Evolutionary conservation across 2,329 filamentous ascomycete genomes (phyloP), one percentile per base, ranked within the genome.

Genomic region (Shiraia bambusicola): DNA sequence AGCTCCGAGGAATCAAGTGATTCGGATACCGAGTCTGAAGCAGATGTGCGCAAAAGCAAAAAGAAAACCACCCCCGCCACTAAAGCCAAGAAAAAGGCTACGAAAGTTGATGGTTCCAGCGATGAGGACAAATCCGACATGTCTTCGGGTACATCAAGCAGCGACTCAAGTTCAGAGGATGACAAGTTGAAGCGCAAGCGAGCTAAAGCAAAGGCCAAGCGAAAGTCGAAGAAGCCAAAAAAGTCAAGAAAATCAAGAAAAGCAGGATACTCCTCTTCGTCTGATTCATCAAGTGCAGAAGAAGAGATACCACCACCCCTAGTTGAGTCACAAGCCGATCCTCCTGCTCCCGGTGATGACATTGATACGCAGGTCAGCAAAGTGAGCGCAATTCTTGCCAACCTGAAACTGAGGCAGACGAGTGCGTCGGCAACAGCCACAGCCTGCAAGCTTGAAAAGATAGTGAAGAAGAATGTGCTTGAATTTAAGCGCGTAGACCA

Each of bases 401-500:
- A 38, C 9, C 49, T 56, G 17, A 52, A 54, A 15, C 40, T 49
- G 31, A 45, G 54, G 39, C 49, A 59, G 14, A 48, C 49, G 5
- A 45, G 50, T 2, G 36, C 45, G 19, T 43, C 44, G 11, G 47
- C 49, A 3, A 28, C 42, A 10, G 48, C 52, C 7, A 32, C 40
- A 4, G 44, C 42, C 0, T 47, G 41, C 5, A 50, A 52, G 30
- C 50, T 54, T 12, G 52, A 53, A 1, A 52, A 55, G 33, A 53
- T 49, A 3, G 46, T 45, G 4, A 69, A 55, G 71, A 63, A 59
- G 44, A 65, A 61, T 37, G 71, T 71, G 19, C 69, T 80, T n/a
- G 81, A 80, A n/a, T 87, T 77, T 66, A 86, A 86, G 66, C 76
- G 83, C 27, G 81, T 87, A 1, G 83, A 87, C 66, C 77, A 86